These are phyloP conservation scores for Aphanomyces invadans DNA, from an alignment of 352 stramenopile genomes.

Conservation along the genomic window DNA sequence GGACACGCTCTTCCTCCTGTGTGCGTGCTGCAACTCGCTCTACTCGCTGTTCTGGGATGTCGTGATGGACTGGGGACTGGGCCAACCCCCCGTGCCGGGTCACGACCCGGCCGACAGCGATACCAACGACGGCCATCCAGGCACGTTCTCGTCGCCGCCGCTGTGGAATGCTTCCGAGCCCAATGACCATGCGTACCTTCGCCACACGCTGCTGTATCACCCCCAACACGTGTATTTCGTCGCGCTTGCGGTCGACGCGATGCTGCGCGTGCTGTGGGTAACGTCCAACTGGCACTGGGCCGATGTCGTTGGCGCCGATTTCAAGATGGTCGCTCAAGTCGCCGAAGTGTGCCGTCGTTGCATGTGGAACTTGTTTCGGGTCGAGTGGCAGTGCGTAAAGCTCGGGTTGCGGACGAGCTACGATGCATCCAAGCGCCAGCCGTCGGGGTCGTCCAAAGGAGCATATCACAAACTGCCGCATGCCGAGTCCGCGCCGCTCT, in stretches of 20 bases:
- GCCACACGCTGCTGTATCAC: constrained; percentile 57
- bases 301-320: constrained; percentile 55
- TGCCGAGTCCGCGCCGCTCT: too few relatives aligned
- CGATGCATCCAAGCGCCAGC: too few relatives aligned
- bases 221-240: constrained; percentile 82
- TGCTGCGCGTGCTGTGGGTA: constrained; percentile 94
- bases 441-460: too few relatives aligned
- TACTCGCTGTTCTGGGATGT: constrained; percentile 98
- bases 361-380: constrained; percentile 90
- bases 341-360: constrained; percentile 87
- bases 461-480: too few relatives aligned
- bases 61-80: constrained; percentile 94
- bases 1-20: constrained; percentile 66
- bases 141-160: constrained; percentile 22
- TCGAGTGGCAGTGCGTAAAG: constrained; percentile 90
- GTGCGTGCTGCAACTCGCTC: constrained; percentile 87
- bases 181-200: constrained; percentile 34
- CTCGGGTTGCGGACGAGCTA: constrained; percentile 31
- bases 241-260: constrained; percentile 88
- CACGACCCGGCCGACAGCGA: background rate
- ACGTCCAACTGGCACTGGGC: constrained; percentile 80
- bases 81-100: constrained; percentile 35
- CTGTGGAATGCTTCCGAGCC: background rate
- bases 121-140: constrained; percentile 31
- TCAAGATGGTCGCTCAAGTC: constrained; percentile 81